Evolutionary conservation across 306 rosid genomes (phyloP), one percentile per base, ranked within the genome.

Genomic region (Macrotyloma uniflorum): DNA sequence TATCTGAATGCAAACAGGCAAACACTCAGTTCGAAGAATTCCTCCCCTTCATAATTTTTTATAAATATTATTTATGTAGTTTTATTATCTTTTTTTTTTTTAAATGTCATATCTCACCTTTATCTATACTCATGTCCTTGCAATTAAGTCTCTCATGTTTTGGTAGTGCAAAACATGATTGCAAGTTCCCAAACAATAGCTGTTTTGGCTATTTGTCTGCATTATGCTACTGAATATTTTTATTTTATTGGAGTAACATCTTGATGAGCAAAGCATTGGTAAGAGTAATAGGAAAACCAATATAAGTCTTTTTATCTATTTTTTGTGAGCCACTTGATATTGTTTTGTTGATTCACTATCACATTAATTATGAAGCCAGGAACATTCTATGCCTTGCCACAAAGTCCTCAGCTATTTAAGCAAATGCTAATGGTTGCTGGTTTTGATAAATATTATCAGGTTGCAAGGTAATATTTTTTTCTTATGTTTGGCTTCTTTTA

Each of bases 401-500:
- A 95, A 91, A 95, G 98, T 83, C 98, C 98, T 0, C 98, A 91
- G 86, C 88, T 95, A 68, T 95, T 93, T 86, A 95, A 95, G 86
- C 98, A 95, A 88, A 92, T 92, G 98, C 86, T 95, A 76, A 92
- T 91, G 98, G 98, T 95, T 19, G 87, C 98, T 79, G 98, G 98
- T 77, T 95, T 91, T 84, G 98, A 92, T 74, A 92, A 85, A 85
- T 95, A 95, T 74, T 95, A 95, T 79, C 98, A 92, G 83, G 67
- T 95, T 85, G 98, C 98, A 74, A 89, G 97, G 98, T 92, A 75
- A 65, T 20, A 18, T 32, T 70, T 82, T 75, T 20, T 14, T 53
- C 30, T 73, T 43, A 46, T 79, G 67, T 58, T 3, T 68, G 59
- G 38, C 46, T 22, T 64, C 59, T 64, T 50, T 64, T 77, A 33